Evolutionary conservation across 2,329 filamentous ascomycete species (phyloP).

Genomic region (Drechslerella coelobrocha): DNA sequence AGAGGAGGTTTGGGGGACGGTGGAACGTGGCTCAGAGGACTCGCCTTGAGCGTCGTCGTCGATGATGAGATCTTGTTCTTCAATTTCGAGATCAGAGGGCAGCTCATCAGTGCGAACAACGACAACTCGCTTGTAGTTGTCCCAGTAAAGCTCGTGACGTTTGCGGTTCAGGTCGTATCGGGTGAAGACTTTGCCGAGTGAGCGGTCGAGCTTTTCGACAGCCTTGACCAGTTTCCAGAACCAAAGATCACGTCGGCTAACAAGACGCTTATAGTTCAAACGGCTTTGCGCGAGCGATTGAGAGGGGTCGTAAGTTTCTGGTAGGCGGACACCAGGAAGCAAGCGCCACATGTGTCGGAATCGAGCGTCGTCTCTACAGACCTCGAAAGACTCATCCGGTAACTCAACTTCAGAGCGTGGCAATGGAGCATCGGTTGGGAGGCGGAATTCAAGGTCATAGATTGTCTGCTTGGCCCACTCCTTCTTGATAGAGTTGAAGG

Average conservation of each 20-base stretch:
- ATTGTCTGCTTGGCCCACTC: constrained; percentile 48
- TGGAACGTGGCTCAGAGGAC: constrained; percentile 7
- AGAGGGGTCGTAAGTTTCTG: neutral
- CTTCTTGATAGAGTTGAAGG: constrained; percentile 1
- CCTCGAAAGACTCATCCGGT: constrained; percentile 36
- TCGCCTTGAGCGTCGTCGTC: neutral
- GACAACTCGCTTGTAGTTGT: constrained; percentile 26
- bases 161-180: constrained; percentile 44
- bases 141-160: constrained; percentile 27
- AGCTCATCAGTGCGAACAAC: constrained; percentile 23
- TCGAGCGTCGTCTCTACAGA: constrained; percentile 44
- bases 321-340: constrained; percentile 18
- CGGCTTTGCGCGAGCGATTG: constrained; percentile 8
- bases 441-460: constrained; percentile 39
- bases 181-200: constrained; percentile 30
- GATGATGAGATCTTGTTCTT: constrained; percentile 22
- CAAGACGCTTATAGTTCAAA: constrained; percentile 18
- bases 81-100: constrained; percentile 5
- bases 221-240: constrained; percentile 42
- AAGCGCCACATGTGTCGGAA: constrained; percentile 36
- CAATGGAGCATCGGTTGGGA: constrained; percentile 22
- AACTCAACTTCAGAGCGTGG: constrained; percentile 20
- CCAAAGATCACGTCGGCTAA: constrained; percentile 39
- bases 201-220: constrained; percentile 25
- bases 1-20: constrained; percentile 14